phyloP scores from a whole-genome alignment of 352 stramenopile genomes.

The Globisporangium lucens region DNA sequence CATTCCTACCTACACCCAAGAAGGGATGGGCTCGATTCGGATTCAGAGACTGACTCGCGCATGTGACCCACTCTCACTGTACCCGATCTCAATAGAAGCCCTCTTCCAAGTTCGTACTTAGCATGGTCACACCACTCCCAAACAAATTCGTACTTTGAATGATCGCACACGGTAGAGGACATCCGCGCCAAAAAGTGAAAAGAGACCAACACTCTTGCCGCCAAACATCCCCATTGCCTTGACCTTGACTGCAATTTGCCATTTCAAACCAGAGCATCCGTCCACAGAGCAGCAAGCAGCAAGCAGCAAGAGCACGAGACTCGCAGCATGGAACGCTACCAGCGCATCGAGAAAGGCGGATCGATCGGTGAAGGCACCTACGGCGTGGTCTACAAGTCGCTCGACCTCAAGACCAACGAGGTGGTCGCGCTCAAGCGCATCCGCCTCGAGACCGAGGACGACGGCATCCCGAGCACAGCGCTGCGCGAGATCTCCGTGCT shows the following conservation, averaged over 20 bases:
- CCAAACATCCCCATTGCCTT: neutral
- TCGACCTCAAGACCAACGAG: constrained; percentile 88
- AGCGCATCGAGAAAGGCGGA: constrained; percentile 92
- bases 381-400: constrained; percentile 96
- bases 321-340: constrained; percentile 84
- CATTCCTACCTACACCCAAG: constrained; percentile 3
- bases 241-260: neutral
- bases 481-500: constrained; percentile 98
- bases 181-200: constrained; percentile 9
- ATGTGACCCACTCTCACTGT: neutral
- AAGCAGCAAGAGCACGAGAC: neutral
- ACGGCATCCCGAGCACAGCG: constrained; percentile 98
- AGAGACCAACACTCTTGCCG: constrained; percentile 8
- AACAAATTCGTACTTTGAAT: constrained; percentile 11
- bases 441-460: constrained; percentile 97
- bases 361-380: constrained; percentile 96
- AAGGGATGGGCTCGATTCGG: neutral
- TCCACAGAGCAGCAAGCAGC: constrained; percentile 1
- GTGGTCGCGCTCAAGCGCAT: constrained; percentile 97
- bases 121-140: neutral
- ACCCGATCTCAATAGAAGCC: constrained; percentile 17
- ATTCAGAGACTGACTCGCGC: neutral
- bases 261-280: constrained; percentile 11
- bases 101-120: constrained; percentile 10
- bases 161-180: neutral